A percentile compares a stretch with the other conserved stretches of the same genome.
phyloP scores from a whole-genome alignment of 2,329 filamentous ascomycete species.

The Xylaria sp. region DNA sequence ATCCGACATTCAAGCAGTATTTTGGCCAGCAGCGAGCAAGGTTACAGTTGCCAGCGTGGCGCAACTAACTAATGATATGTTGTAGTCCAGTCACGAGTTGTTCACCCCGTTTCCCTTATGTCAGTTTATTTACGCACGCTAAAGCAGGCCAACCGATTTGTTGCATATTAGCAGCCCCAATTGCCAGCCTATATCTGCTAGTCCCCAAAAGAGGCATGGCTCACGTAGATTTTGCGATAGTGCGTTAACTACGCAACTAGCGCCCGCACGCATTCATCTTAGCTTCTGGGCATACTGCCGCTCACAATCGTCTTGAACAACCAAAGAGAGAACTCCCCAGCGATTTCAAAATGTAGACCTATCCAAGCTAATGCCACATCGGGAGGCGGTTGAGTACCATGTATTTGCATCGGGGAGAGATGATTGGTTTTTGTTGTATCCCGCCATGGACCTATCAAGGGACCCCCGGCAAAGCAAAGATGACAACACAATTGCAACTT shows the following conservation, averaged over 20 bases:
- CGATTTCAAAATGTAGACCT: background rate
- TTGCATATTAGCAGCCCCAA: background rate
- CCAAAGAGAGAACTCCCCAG: background rate
- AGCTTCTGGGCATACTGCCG: constrained; percentile 2
- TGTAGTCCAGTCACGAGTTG: background rate
- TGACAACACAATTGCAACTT: constrained; percentile 26
- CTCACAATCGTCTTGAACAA: background rate
- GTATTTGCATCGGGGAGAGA: background rate
- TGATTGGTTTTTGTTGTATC: background rate
- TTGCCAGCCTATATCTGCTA: background rate
- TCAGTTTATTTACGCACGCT: background rate
- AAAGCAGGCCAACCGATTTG: background rate
- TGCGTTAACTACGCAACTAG: background rate
- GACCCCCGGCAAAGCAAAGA: background rate
- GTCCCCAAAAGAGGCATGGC: background rate
- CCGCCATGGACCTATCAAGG: constrained; percentile 9
- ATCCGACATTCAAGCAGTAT: background rate
- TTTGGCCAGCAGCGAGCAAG: background rate
- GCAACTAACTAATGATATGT: background rate
- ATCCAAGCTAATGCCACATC: background rate
- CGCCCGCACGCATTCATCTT: constrained; percentile 1
- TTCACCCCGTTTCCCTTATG: background rate
- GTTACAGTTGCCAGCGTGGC: background rate
- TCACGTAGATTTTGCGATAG: background rate
- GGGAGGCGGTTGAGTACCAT: constrained; percentile 5